Evolutionary conservation across 192 early-diverging fungal species (phyloP), one percentile per base, ranked within the genome.

Genomic region (Coemansia reversa): DNA sequence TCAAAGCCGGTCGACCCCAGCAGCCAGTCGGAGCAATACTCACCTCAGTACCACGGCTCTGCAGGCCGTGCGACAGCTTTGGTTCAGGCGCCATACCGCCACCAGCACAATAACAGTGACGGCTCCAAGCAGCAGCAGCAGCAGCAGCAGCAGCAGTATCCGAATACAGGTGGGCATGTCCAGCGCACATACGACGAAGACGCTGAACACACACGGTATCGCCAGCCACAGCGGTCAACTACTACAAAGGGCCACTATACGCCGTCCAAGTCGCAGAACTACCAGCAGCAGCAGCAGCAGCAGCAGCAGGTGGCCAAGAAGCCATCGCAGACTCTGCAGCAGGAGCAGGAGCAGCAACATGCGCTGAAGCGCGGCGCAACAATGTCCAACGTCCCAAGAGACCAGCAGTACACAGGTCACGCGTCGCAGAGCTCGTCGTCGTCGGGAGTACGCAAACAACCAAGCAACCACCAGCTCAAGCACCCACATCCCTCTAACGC

Each of bases 381-480:
- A 20, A 49, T 74, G 65, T 71, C 77, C 22, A 66, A 48, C 55
- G 57, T 62, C 28, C 63, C 60, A 16, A 54, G 57, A 55, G 53
- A 62, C 27, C 70, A 51, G 51, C 63, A 57, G 47, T 59, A 55
- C 42, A 42, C 27, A 20, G 35, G 53, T 11, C 60, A 70, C 32
- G 48, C 69, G 23, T 59, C 30, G 28, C 55, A 35, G 55, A 55
- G 35, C 49, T 39, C 73, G 45, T 18, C 48, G 8, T 60, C 74
- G 6, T 45, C 39, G 16, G 52, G 54, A 3, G 47, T 67, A 23
- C 66, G 70, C 69, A 71, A 77, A 69, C 67, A 77, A 63, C 48
- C 77, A 0, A 80, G 77, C 63, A 71, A 70, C 55, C 77, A 80
- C 59, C 77, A 80, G 69, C 59, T 75, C 48, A 75, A 71, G 65